Base-by-base conservation (phyloP, 257 asterid species). In the Penstemon newberryi region DNA sequence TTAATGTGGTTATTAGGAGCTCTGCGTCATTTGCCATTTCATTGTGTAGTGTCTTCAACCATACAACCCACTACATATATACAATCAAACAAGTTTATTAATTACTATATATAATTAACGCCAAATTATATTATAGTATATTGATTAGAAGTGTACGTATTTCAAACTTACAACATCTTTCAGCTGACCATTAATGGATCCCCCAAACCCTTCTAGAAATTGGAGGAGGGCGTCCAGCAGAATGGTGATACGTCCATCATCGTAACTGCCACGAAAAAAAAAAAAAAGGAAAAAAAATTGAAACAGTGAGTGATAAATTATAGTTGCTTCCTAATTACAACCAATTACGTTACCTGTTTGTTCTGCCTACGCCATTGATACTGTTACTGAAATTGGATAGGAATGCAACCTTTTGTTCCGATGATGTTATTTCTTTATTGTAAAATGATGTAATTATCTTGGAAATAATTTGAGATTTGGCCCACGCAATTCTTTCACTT, bases 401-500 rank as follows among this genome's bases (percentile, higher is more conserved):
- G n/a, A 79, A 43, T 0, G 37, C 58, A 58, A 4, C 8, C 40
- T 58, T 68, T 38, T 71, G 66, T 47, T 57, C 65, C 1, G 0
- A 12, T 0, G 77, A 41, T 0, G 65, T 51, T 6, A 60, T 43
- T 64, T 56, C 55, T 0, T 71, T 43, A 3, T 49, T 51, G n/a
- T 69, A 47, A 49, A 70, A 79, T 36, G 77, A 69, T 58, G 43
- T 54, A 41, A 84, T 56, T 67, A 67, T 58, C 67, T 33, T 59
- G 10, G 71, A 63, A 44, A 81, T 74, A 44, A 78, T 75, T 33
- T 75, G 72, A 0, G 82, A 66, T 63, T 79, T 79, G 1, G 80
- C 75, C 87, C 89, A 81, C 4, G 82, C 76, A 0, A 63, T 43
- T 62, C 89, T 70, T 80, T 77, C 89, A 33, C 18, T 66, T 5